Evolutionary conservation across 495 filamentous ascomycete species (phyloP).

Genomic region (Glarea lozoyensis): DNA sequence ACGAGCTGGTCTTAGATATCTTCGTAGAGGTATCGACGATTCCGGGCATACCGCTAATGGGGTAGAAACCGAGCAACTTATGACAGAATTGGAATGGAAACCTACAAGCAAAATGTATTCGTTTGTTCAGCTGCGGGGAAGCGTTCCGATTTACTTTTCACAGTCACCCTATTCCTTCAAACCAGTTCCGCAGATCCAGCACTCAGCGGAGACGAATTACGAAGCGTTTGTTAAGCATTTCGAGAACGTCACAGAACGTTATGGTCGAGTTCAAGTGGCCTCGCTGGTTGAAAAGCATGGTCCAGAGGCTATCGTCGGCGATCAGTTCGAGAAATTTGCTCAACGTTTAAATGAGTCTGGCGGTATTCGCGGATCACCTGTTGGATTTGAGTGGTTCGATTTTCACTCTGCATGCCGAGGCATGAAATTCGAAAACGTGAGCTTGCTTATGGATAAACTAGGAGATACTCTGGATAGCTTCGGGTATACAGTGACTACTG

Average conservation of each 20-base stretch:
- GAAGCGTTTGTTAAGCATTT: constrained; percentile 76
- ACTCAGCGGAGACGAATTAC: constrained; percentile 66
- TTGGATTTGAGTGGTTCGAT: constrained; percentile 90
- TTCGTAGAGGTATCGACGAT: constrained; percentile 86
- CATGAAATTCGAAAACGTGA: constrained; percentile 96
- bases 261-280: constrained; percentile 70
- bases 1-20: constrained; percentile 79
- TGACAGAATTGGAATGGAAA: constrained; percentile 58
- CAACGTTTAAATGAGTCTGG: constrained; percentile 53
- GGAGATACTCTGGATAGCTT: constrained; percentile 50
- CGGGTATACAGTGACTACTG: constrained; percentile 51
- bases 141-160: constrained; percentile 86
- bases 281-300: constrained; percentile 82
- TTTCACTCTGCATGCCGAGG: constrained; percentile 85
- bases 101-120: constrained; percentile 59
- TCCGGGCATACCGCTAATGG: constrained; percentile 79
- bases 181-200: constrained; percentile 71
- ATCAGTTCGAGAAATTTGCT: constrained; percentile 60
- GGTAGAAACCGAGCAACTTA: constrained; percentile 90
- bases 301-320: constrained; percentile 68
- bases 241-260: constrained; percentile 48
- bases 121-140: constrained; percentile 77
- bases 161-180: constrained; percentile 91
- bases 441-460: constrained; percentile 62
- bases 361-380: constrained; percentile 38